A percentile compares a stretch with the other conserved stretches of the same genome.
Evolutionary conservation across 768 basidiomycete species (phyloP).

Genomic region (Sistotremastrum suecicum): DNA sequence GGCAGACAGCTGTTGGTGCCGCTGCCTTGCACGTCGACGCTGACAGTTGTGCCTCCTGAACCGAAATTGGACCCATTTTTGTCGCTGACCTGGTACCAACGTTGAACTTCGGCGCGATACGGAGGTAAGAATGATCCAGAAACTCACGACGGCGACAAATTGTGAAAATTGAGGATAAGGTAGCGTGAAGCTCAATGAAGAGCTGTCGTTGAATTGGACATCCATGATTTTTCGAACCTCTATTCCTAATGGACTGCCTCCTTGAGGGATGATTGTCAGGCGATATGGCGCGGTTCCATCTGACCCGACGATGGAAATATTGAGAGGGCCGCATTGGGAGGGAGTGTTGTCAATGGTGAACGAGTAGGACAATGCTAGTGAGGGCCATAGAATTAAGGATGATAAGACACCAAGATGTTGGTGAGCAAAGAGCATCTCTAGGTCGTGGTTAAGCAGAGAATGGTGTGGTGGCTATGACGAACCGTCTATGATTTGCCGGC

Average conservation of each 20-base stretch:
- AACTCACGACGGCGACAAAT: slow-evolving; percentile 63
- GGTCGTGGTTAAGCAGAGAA: too few species aligned
- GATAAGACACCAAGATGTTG: too few species aligned
- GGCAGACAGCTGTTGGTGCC: slow-evolving; percentile 46
- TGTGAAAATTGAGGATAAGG: slow-evolving; percentile 54
- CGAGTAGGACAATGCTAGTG: slow-evolving; percentile 24
- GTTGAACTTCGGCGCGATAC: neutral
- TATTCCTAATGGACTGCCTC: slow-evolving; percentile 44
- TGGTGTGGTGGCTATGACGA: too few species aligned
- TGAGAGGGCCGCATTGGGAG: slow-evolving; percentile 52
- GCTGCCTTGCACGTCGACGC: slow-evolving; percentile 38
- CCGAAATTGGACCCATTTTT: slow-evolving; percentile 36
- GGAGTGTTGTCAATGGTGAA: slow-evolving; percentile 34
- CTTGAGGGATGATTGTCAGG: slow-evolving; percentile 53
- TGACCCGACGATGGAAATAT: slow-evolving; percentile 38
- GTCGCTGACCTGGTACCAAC: slow-evolving; percentile 37
- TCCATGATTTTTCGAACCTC: slow-evolving; percentile 52
- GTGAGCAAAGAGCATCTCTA: too few species aligned
- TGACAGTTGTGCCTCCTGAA: slow-evolving; percentile 60
- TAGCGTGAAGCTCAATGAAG: slow-evolving; percentile 37
- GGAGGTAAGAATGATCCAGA: slow-evolving; percentile 2
- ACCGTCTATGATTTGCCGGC: too few species aligned
- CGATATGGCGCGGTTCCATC: slow-evolving; percentile 54
- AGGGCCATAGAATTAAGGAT: slow-evolving; percentile 1
- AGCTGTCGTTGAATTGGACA: slow-evolving; percentile 31